Conservation (phyloP, 2,329 filamentous ascomycete species). For the Amauroascus niger region DNA sequence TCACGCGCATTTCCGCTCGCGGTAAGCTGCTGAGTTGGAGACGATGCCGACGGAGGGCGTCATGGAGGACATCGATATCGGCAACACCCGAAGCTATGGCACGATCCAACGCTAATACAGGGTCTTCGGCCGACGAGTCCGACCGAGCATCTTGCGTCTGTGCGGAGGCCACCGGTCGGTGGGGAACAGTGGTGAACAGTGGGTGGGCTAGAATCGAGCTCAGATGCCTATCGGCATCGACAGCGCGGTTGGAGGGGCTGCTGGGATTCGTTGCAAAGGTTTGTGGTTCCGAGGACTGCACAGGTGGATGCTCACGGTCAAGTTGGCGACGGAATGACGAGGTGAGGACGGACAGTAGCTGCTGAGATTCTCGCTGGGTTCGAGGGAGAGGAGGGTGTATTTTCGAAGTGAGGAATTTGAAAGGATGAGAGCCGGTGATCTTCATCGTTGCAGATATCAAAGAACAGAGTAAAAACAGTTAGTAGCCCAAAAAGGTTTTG, state of each 20-base stretch:
- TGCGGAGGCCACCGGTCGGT: background rate
- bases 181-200: constrained; percentile 33
- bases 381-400: constrained; percentile 45
- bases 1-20: constrained; percentile 17
- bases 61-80: constrained; percentile 20
- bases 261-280: background rate
- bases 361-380: constrained; percentile 48
- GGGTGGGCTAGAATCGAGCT: constrained; percentile 34
- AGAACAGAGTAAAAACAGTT: background rate
- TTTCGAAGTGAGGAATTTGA: constrained; percentile 45
- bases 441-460: constrained; percentile 5
- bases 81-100: constrained; percentile 32
- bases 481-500: background rate
- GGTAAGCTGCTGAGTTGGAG: constrained; percentile 18
- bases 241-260: constrained; percentile 3
- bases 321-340: constrained; percentile 55
- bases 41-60: constrained; percentile 29
- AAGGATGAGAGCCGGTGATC: constrained; percentile 15
- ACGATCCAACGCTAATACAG: constrained; percentile 32
- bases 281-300: constrained; percentile 18
- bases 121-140: constrained; percentile 18
- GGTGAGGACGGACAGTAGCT: constrained; percentile 52
- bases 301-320: constrained; percentile 46
- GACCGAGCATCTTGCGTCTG: background rate
- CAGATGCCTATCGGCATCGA: constrained; percentile 31